Base-by-base conservation (phyloP, 805 yeast species). In the Saccharomycopsis synnaedendra region DNA sequence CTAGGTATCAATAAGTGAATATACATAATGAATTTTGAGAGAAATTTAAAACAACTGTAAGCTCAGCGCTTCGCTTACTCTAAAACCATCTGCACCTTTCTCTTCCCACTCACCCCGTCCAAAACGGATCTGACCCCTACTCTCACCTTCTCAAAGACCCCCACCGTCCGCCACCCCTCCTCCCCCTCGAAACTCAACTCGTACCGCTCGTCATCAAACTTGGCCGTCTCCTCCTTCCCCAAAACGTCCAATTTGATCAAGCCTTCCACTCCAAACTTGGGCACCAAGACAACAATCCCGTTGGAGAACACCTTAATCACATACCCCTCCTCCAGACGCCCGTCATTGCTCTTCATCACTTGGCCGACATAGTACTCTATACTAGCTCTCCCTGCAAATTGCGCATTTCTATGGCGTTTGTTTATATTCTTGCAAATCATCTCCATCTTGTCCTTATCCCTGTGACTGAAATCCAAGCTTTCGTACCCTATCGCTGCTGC, bases 401-500 rank as follows among this genome's bases (percentile, higher is more conserved):
- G 99, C 0, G 98, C 98, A 62, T 93, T 93, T 65, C 98, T 79
- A 64, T 93, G 99, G 56, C 96, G 82, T 57, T 75, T 80, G 69
- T 93, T 93, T 60, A 93, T 89, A 61, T 93, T 93, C 56, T 79
- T 78, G 58, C 89, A 88, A 50, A 93, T 80, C 54, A 78, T 63
- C 55, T 90, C 97, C 89, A 93, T 85, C 68, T 86, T 87, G 58
- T 69, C 71, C 64, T 88, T 93, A 61, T 89, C 96, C 58, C 95
- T 75, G 59, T 90, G 96, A 42, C 78, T 73, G 51, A 81, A 71
- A 58, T 85, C 87, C 54, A 90, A 66, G 31, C 82, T 74, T 63
- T 93, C 98, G 62, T 90, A 93, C 0, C 85, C 95, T 50, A 93
- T 93, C 1, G 99, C 96, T n/a, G 95, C 97, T 0, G 98, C 97